Conservation (phyloP, 2,329 filamentous ascomycete genomes). For the Colletotrichum trifolii region DNA sequence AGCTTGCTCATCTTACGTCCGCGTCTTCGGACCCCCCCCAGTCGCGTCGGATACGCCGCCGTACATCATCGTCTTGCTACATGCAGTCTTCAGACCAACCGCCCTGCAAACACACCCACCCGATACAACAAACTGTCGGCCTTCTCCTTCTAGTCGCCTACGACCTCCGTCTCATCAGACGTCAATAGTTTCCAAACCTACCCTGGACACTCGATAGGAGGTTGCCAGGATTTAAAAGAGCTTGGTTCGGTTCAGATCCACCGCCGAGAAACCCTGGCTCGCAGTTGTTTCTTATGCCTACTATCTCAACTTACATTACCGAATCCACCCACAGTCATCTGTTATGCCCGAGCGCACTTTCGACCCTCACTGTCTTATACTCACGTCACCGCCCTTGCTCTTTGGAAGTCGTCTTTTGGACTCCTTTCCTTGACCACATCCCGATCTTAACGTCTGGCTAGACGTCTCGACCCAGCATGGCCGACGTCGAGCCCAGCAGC, state of each 20-base stretch:
- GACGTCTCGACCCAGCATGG: conserved; percentile 28
- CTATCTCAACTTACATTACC: conserved; percentile 32
- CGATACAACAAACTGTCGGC: neutral
- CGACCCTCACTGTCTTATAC: conserved; percentile 32
- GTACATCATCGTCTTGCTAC: neutral
- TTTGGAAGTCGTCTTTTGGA: neutral
- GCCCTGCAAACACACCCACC: conserved; percentile 1
- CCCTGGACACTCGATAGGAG: conserved; percentile 6
- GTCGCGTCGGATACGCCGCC: conserved; percentile 3
- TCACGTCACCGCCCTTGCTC: conserved; percentile 24
- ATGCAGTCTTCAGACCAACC: conserved; percentile 8
- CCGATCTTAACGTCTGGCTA: conserved; percentile 16
- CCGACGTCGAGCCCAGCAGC: conserved; percentile 34
- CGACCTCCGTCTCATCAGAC: conserved; percentile 19
- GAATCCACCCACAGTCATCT: conserved; percentile 26
- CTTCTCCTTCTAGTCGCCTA: neutral
- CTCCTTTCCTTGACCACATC: neutral
- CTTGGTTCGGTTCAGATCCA: conserved; percentile 24
- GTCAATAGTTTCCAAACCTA: conserved; percentile 16
- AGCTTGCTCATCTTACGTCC: neutral
- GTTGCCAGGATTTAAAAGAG: conserved; percentile 27
- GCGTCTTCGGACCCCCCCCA: conserved; percentile 1
- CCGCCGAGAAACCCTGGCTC: conserved; percentile 21
- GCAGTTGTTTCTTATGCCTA: conserved; percentile 33
- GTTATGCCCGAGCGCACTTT: conserved; percentile 27